Conservation (phyloP, 1,139 yeast species). For the Lodderomyces beijingensis region DNA sequence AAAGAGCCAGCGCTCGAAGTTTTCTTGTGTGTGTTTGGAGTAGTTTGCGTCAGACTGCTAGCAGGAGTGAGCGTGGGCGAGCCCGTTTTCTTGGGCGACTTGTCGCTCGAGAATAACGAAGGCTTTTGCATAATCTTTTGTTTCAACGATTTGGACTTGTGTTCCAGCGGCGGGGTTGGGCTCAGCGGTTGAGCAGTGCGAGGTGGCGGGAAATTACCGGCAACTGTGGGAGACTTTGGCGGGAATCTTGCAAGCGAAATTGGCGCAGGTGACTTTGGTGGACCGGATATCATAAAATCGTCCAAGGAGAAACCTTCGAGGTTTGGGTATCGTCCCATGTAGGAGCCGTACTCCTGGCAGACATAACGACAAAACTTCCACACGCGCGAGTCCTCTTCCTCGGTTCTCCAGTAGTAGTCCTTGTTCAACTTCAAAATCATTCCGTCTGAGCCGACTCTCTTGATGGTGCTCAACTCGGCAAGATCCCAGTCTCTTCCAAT, state of each 20-base stretch:
- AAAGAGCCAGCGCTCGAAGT: slow-evolving; percentile 14
- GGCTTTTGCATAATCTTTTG: slow-evolving; percentile 4
- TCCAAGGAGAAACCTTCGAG: slow-evolving; percentile 37
- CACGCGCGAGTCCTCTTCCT: slow-evolving; percentile 60
- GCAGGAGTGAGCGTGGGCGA: slow-evolving; percentile 4
- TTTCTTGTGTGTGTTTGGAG: slow-evolving; percentile 4
- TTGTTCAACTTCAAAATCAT: slow-evolving; percentile 65
- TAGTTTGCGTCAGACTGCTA: no score
- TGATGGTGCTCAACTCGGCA: slow-evolving; percentile 60
- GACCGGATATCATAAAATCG: slow-evolving; percentile 33
- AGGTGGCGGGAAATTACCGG: not conserved
- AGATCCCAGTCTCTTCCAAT: slow-evolving; percentile 94
- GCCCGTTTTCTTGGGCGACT: slow-evolving; percentile 5
- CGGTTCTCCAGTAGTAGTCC: slow-evolving; percentile 82
- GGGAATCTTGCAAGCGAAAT: slow-evolving; percentile 5
- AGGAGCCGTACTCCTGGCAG: slow-evolving; percentile 60
- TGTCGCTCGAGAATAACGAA: slow-evolving; percentile 4
- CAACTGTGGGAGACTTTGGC: slow-evolving; percentile 3
- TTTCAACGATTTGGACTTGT: slow-evolving; percentile 2
- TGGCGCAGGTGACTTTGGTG: slow-evolving; percentile 16
- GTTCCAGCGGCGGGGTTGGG: slow-evolving; percentile 1
- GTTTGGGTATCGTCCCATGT: slow-evolving; percentile 62
- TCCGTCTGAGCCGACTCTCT: slow-evolving; percentile 52
- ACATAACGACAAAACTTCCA: slow-evolving; percentile 57
- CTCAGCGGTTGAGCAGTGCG: not conserved